phyloP scores from a whole-genome alignment of 176 grass and related monocot species.

The Musa beccarii region DNA sequence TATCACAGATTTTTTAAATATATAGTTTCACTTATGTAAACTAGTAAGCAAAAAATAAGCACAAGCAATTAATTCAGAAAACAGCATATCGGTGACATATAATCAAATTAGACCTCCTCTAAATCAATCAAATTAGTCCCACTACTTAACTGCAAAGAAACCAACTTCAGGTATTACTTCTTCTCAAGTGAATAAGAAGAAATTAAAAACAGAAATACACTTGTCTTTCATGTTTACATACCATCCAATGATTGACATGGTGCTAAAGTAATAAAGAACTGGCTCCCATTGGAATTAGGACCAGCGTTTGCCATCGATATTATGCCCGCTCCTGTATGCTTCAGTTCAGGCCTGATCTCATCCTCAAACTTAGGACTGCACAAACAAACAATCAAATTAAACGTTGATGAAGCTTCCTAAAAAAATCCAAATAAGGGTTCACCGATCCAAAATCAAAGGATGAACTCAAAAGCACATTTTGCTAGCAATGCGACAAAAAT shows the following conservation, averaged over 20 bases:
- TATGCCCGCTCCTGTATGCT: constrained; percentile 92
- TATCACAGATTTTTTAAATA: no score
- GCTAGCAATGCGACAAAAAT: background rate
- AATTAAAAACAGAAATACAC: background rate
- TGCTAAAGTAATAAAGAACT: constrained; percentile 91
- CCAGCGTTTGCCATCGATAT: constrained; percentile 94
- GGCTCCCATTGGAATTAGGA: constrained; percentile 90
- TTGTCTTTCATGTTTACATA: constrained; percentile 18
- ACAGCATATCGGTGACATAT: background rate
- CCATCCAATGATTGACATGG: constrained; percentile 95
- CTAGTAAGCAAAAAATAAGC: no score
- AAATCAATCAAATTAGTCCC: no score
- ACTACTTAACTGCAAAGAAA: background rate
- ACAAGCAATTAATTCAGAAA: background rate
- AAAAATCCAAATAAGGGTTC: no score
- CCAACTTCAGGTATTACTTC: background rate
- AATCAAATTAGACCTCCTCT: background rate
- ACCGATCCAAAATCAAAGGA: no score
- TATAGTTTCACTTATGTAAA: no score
- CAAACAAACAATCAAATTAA: constrained; percentile 7
- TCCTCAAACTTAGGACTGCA: constrained; percentile 84
- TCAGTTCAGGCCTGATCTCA: constrained; percentile 73
- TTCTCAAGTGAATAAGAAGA: background rate
- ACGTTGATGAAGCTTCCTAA: background rate
- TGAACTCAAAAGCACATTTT: no score